Evolutionary conservation across 768 basidiomycete species (phyloP).

Genomic region (Hypsizygus marmoreus): DNA sequence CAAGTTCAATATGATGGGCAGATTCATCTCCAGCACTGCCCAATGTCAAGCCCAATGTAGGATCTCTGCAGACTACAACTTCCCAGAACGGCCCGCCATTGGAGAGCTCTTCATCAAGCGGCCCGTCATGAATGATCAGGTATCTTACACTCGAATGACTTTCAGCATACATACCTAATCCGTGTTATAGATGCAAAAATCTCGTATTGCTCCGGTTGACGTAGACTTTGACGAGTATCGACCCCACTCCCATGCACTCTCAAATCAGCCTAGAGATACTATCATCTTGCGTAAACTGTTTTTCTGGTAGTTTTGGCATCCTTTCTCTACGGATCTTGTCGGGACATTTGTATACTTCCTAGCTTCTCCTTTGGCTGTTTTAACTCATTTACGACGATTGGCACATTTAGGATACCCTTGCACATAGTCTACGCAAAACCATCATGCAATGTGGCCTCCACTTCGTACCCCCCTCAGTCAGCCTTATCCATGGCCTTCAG

Average conservation of each 20-base stretch:
- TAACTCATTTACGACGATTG: background rate
- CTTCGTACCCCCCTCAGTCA: no score
- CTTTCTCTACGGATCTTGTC: background rate
- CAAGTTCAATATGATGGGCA: slow-evolving; percentile 91
- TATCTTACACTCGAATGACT: slow-evolving; percentile 23
- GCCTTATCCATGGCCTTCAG: no score
- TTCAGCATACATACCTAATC: slow-evolving; percentile 4
- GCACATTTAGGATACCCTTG: slow-evolving; percentile 2
- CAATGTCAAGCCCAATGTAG: slow-evolving; percentile 80
- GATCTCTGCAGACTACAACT: slow-evolving; percentile 58
- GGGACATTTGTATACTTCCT: background rate
- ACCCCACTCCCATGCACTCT: slow-evolving; percentile 20
- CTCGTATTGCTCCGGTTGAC: slow-evolving; percentile 58
- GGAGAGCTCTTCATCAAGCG: slow-evolving; percentile 55
- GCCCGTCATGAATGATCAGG: slow-evolving; percentile 72
- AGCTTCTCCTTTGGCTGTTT: background rate
- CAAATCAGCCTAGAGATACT: slow-evolving; percentile 38
- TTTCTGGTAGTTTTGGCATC: slow-evolving; percentile 34
- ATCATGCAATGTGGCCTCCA: no score
- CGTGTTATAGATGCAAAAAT: slow-evolving; percentile 59
- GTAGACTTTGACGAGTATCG: slow-evolving; percentile 44
- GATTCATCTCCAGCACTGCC: slow-evolving; percentile 75
- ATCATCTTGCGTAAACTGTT: slow-evolving; percentile 54
- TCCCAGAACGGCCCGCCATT: slow-evolving; percentile 57
- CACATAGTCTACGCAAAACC: background rate